A percentile compares a stretch with the other conserved stretches of the same genome.
Conservation (phyloP, 139 green algal genomes). For the Microglena sp. region DNA sequence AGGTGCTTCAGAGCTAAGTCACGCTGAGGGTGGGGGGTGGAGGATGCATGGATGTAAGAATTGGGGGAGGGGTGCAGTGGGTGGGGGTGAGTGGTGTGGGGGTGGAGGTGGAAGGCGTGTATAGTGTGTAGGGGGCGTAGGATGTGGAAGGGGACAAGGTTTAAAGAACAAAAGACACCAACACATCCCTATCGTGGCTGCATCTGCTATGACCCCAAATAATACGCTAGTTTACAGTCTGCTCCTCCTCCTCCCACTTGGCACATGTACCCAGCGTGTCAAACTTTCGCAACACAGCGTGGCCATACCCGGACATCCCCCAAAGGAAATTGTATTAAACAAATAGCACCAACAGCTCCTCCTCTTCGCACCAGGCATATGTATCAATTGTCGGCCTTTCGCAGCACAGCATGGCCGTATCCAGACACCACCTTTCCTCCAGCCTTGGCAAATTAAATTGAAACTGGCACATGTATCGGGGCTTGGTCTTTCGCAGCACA, state of each 20-base stretch:
- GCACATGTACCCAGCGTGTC: constrained; percentile 91
- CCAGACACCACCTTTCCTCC: constrained; percentile 88
- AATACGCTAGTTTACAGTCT: not conserved
- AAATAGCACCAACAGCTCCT: too few species aligned
- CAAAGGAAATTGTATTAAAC: constrained; percentile 82
- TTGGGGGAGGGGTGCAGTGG: not conserved
- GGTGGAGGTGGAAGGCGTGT: too few species aligned
- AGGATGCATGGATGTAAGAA: constrained; percentile 14
- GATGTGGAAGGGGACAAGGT: too few species aligned
- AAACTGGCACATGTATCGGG: constrained; percentile 87
- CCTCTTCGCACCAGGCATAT: constrained; percentile 75
- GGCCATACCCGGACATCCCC: constrained; percentile 95
- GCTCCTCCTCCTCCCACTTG: constrained; percentile 41
- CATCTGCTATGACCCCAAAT: too few species aligned
- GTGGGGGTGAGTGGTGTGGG: not conserved
- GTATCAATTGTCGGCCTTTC: constrained; percentile 94
- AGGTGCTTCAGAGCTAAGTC: constrained; percentile 91
- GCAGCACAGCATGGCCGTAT: constrained; percentile 94
- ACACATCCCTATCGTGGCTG: too few species aligned
- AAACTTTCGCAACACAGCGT: constrained; percentile 94
- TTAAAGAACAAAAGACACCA: too few species aligned
- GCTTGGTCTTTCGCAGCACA: constrained; percentile 95
- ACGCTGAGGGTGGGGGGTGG: too few species aligned
- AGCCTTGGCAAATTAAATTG: too few species aligned
- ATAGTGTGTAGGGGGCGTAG: too few species aligned